Conservation (phyloP, 352 stramenopile genomes). For the Phytophthora aleatoria region DNA sequence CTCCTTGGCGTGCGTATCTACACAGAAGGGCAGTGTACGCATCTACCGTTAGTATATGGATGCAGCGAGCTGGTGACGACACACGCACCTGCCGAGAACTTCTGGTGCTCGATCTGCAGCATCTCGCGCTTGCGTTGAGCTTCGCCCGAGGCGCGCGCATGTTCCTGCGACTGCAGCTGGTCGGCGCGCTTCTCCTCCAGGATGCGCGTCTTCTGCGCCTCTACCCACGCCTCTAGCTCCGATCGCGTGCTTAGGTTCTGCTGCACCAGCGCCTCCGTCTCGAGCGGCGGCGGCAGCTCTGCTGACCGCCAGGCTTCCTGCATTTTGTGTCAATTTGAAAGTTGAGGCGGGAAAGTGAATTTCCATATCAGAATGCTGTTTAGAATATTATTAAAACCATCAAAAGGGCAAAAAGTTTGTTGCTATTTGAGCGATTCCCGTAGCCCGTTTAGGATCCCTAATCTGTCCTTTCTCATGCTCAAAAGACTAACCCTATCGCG, state of each 20-base stretch:
- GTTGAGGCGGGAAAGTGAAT: slow-evolving; percentile 1
- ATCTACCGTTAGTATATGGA: neutral
- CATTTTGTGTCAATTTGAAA: slow-evolving; percentile 24
- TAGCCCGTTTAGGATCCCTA: no score
- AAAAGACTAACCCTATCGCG: no score
- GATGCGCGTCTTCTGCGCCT: slow-evolving; percentile 45
- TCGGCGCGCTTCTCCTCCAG: slow-evolving; percentile 50
- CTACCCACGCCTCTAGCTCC: slow-evolving; percentile 54
- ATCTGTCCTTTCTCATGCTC: no score
- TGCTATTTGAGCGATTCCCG: no score
- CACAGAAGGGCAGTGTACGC: neutral
- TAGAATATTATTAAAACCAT: no score
- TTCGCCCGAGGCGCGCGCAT: slow-evolving; percentile 40
- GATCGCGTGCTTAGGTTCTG: slow-evolving; percentile 47
- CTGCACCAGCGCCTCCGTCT: slow-evolving; percentile 50
- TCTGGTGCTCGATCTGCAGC: slow-evolving; percentile 51
- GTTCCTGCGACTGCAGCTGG: slow-evolving; percentile 48
- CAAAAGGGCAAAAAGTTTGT: no score
- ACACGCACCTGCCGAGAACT: slow-evolving; percentile 36
- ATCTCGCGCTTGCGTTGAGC: slow-evolving; percentile 48
- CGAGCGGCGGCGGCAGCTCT: slow-evolving; percentile 34
- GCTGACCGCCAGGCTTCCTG: slow-evolving; percentile 26
- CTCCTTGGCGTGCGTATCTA: slow-evolving; percentile 54
- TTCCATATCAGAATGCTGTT: neutral
- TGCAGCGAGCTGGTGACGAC: neutral